Conservation (phyloP, 306 rosid species). For the Cucurbita maxima region DNA sequence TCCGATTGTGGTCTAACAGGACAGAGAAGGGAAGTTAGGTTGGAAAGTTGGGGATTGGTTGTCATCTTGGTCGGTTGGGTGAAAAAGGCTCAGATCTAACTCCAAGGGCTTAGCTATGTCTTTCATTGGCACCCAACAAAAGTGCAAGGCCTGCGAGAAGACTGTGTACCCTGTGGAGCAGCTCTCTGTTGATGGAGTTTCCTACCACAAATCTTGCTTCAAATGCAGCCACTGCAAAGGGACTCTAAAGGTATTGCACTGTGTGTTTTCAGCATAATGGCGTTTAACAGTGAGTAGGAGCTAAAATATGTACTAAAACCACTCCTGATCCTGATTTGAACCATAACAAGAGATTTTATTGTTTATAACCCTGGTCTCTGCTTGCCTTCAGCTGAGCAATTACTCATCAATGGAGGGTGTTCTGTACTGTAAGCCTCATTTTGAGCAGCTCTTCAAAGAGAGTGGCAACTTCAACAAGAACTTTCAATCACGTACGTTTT, state of each 20-base stretch:
- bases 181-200: slow-evolving; percentile 78
- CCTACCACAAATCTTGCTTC: slow-evolving; percentile 87
- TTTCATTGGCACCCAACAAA: slow-evolving; percentile 75
- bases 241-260: slow-evolving; percentile 56
- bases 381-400: slow-evolving; percentile 61
- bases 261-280: background rate
- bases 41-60: background rate
- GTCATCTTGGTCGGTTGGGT: background rate
- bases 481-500: slow-evolving; percentile 64
- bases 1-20: background rate
- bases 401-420: slow-evolving; percentile 97
- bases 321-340: background rate
- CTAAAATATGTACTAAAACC: background rate
- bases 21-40: background rate
- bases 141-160: slow-evolving; percentile 92
- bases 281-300: background rate
- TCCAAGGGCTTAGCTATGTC: slow-evolving; percentile 38
- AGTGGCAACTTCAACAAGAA: slow-evolving; percentile 68
- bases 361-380: background rate
- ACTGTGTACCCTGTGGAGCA: slow-evolving; percentile 90
- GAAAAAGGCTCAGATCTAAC: slow-evolving; percentile 41
- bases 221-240: slow-evolving; percentile 96
- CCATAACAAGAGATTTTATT: background rate
- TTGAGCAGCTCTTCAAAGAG: slow-evolving; percentile 94
- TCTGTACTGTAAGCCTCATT: slow-evolving; percentile 83